phyloP scores from a whole-genome alignment of 225 moss, liverwort and hornwort species.

The Pleurozium schreberi region DNA sequence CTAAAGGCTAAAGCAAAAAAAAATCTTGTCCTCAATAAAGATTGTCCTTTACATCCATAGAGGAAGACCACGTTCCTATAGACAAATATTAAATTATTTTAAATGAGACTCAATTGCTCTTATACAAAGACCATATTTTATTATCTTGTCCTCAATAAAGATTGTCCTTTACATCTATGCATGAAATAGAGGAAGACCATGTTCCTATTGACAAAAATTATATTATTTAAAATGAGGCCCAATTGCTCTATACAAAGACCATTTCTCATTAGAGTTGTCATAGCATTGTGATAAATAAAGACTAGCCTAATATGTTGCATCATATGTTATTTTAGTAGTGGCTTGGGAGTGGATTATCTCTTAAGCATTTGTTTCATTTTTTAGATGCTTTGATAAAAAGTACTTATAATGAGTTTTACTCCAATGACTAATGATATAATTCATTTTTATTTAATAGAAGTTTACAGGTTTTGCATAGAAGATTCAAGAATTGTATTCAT shows the following conservation, averaged over 20 bases:
- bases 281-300: neutral
- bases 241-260: neutral
- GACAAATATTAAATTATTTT: neutral
- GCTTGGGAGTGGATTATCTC: accelerated
- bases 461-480: neutral
- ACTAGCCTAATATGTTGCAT: neutral
- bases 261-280: neutral
- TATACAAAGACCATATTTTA: neutral
- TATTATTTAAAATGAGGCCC: neutral
- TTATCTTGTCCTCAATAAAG: neutral
- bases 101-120: neutral
- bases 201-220: accelerated
- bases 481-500: accelerated
- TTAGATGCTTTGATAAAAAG: neutral
- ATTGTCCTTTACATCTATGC: neutral
- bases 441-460: neutral
- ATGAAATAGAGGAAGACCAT: neutral
- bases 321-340: neutral
- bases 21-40: neutral
- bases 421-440: neutral
- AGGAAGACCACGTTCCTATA: neutral
- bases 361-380: neutral
- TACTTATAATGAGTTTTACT: neutral
- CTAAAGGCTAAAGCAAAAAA: too few species aligned
- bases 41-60: neutral